Conservation (phyloP, 306 rosid genomes). For the Fragaria ananassa region DNA sequence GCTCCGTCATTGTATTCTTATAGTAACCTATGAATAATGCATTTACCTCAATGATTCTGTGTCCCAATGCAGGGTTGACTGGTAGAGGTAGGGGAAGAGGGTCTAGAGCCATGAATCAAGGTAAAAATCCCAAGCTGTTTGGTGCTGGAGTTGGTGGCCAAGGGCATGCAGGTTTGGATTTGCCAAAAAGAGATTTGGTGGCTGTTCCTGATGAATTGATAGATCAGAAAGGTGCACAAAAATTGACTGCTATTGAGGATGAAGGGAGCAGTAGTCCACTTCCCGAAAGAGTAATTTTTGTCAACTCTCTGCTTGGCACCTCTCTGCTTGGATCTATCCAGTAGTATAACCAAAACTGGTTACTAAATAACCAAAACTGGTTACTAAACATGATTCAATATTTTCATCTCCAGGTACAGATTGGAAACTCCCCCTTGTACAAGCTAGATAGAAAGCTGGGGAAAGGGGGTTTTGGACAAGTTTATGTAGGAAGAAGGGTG, state of each 20-base stretch:
- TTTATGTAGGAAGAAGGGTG: slow-evolving; percentile 36
- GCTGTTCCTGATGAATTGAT: slow-evolving; percentile 30
- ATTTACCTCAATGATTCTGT: slow-evolving; percentile 5
- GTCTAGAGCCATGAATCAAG: slow-evolving; percentile 40
- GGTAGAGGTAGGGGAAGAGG: slow-evolving; percentile 41
- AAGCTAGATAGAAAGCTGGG: slow-evolving; percentile 38
- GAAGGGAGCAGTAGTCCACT: slow-evolving; percentile 36
- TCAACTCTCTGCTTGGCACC: not conserved
- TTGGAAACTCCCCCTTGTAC: slow-evolving; percentile 36
- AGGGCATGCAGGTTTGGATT: slow-evolving; percentile 26
- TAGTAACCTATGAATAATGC: not conserved
- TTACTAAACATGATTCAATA: not conserved
- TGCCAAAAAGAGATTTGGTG: slow-evolving; percentile 25
- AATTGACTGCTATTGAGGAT: slow-evolving; percentile 31
- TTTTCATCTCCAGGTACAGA: slow-evolving; percentile 25
- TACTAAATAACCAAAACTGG: not conserved
- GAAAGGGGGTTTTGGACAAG: slow-evolving; percentile 42
- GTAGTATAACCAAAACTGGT: slow-evolving; percentile 1
- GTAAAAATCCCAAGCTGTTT: slow-evolving; percentile 26
- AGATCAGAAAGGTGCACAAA: slow-evolving; percentile 33
- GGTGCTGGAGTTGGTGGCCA: slow-evolving; percentile 30
- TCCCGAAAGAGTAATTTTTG: slow-evolving; percentile 32
- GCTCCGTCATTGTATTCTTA: not conserved
- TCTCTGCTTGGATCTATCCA: not conserved
- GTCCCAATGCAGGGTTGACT: slow-evolving; percentile 21